phyloP scores from a whole-genome alignment of 768 basidiomycete species.

The Rhodotorula paludigena region DNA sequence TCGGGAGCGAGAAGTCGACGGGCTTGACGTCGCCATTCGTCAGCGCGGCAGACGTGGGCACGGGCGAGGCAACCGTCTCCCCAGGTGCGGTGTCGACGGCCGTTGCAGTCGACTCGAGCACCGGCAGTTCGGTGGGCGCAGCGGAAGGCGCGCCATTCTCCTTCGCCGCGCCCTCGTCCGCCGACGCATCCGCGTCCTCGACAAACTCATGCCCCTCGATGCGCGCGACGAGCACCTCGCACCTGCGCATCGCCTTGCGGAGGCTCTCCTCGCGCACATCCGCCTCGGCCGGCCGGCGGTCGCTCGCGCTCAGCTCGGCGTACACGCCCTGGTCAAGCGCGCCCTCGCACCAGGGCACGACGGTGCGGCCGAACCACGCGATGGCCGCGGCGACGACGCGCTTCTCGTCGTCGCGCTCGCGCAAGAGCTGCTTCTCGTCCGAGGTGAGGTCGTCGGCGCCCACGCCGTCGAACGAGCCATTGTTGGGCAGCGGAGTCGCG shows the following conservation, averaged over 20 bases:
- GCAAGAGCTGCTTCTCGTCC: slow-evolving; percentile 2
- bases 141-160: no score
- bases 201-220: slow-evolving; percentile 23
- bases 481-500: background rate
- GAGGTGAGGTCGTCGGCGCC: background rate
- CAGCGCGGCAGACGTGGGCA: background rate
- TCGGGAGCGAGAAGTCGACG: background rate
- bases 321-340: slow-evolving; percentile 29
- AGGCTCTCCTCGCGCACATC: background rate
- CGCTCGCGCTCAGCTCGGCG: background rate
- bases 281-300: background rate
- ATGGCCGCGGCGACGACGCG: slow-evolving; percentile 13
- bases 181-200: background rate
- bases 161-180: background rate
- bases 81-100: background rate
- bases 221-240: slow-evolving; percentile 18
- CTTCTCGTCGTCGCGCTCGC: slow-evolving; percentile 20
- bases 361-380: slow-evolving; percentile 26
- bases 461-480: background rate
- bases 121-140: background rate
- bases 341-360: slow-evolving; percentile 33
- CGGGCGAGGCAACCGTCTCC: background rate
- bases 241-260: slow-evolving; percentile 13
- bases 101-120: background rate
- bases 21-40: background rate